Base-by-base conservation (phyloP, 768 basidiomycete genomes). In the Tephrocybe sp. region DNA sequence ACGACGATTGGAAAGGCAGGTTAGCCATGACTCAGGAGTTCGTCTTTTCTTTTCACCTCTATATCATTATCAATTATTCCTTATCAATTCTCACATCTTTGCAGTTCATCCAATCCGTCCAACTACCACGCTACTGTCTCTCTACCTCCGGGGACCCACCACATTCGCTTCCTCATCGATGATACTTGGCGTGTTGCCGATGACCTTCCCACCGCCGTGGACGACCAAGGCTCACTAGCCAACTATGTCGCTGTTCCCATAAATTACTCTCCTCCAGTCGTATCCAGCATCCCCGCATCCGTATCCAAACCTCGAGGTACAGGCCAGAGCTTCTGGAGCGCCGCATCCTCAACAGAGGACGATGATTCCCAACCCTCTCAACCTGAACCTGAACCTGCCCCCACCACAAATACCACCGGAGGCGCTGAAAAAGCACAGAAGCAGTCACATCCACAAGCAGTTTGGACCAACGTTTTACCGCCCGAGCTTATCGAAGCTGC, bases 161-260 rank as follows among this genome's bases (percentile, higher is more conserved):
- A 94, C 56, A 78, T 97, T 63, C 91, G 94, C 50, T 98, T 97
- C 75, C 81, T 97, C 56, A 90, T 98, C 52, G 95, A 98, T 64
- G 90, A 88, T 40, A 79, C 83, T 39, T 92, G 87, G 84, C 81
- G 86, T 53, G 81, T 88, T 6, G 80, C 87, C 2, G 78, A 86
- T 55, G 83, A 89, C 55, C 76, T 78, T 21, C 88, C 90, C 5
- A 85, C 88, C 21, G 92, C 92, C 1, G 92, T 94, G 40, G 92
- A 94, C 62, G 94, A 97, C 63, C 89, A 93, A 60, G 95, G 95
- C 25, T 88, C 87, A 22, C 75, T 98, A 38, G 91, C 95, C 45
- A 98, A 98, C 70, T 97, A 95, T 64, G 84, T 98, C 50, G 84
- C 86, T 37, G 87, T 91, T 1, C 67, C 75, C 33, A 60, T 69